Percentiles rank a stretch among this genome's conserved stretches.
phyloP scores from a whole-genome alignment of 176 grass and related monocot species.

The Raddia guianensis region DNA sequence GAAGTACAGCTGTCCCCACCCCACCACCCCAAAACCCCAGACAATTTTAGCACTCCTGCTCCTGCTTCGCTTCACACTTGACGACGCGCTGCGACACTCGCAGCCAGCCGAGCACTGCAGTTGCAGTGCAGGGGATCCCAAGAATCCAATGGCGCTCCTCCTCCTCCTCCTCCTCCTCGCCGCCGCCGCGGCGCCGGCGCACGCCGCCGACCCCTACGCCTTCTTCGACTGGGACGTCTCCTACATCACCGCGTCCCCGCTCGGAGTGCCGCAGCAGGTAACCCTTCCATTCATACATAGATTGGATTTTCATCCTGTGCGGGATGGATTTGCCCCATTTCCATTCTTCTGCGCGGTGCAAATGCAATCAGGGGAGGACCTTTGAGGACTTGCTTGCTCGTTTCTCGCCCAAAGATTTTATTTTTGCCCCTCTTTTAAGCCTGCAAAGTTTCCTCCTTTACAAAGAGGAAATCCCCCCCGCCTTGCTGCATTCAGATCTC shows the following conservation, averaged over 20 bases:
- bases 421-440: background rate
- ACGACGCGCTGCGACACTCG: background rate
- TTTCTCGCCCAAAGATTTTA: background rate
- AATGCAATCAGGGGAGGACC: background rate
- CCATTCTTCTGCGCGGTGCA: background rate
- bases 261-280: slow-evolving; percentile 73
- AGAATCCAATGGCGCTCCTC: slow-evolving; percentile 38
- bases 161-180: background rate
- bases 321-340: background rate
- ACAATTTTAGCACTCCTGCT: background rate
- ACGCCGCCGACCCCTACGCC: slow-evolving; percentile 67
- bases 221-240: slow-evolving; percentile 90
- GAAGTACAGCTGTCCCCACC: background rate
- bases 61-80: background rate
- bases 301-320: background rate
- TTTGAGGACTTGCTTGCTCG: background rate
- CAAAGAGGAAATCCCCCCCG: too few relatives aligned
- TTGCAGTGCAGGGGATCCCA: background rate
- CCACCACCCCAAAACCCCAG: background rate
- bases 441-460: too few relatives aligned
- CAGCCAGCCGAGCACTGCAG: background rate
- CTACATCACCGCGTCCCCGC: slow-evolving; percentile 81
- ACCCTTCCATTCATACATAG: background rate
- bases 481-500: slow-evolving; percentile 16
- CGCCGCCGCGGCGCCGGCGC: background rate